Evolutionary conservation across 2,329 filamentous ascomycete genomes (phyloP), one percentile per base, ranked within the genome.

Genomic region (Botrytis galanthina): DNA sequence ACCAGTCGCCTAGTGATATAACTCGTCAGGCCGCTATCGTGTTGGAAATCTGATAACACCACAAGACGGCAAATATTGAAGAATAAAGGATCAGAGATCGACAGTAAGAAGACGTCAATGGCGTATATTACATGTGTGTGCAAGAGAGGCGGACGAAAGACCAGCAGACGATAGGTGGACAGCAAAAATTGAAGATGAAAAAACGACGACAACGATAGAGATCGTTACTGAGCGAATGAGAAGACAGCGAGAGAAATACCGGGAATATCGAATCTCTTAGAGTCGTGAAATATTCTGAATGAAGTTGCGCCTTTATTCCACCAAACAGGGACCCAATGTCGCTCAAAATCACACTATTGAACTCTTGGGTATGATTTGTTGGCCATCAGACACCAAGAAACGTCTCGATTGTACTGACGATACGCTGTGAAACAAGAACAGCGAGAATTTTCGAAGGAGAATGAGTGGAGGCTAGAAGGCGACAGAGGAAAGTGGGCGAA

Each of bases 61-160:
- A 0, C 2, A 29, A 29, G 8, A 10, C 7, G 18, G 10, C 0
- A 35, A 5, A 32, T 7, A 59, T 32, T 8, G 7, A 20, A 5
- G 0, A 22, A 35, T 2, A 0, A 22, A 18, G 9, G 18, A 32
- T 20, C 4, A 35, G 18, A 22, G 3, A 4, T 10, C 1, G 54
- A 35, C 54, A 32, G 16, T 4, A 0, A 59, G 29, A 22, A 59
- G 5, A 32, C 2, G 29, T 10, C 16, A 0, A 59, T 35, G 29
- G 1, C 1, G 0, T 8, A 5, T 0, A 10, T 5, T 0, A 10
- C 8, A 20, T 2, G 29, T 4, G 54, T 3, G 3, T 5, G 6
- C 14, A 18, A 32, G n/a, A 6, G 0, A 32, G 8, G 2, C 2
- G 3, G 16, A 57, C 16, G 29, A 35, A 59, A 59, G 6, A 14